Evolutionary conservation across 352 stramenopile species (phyloP).

Genomic region (Globisporangium heterothallicum): DNA sequence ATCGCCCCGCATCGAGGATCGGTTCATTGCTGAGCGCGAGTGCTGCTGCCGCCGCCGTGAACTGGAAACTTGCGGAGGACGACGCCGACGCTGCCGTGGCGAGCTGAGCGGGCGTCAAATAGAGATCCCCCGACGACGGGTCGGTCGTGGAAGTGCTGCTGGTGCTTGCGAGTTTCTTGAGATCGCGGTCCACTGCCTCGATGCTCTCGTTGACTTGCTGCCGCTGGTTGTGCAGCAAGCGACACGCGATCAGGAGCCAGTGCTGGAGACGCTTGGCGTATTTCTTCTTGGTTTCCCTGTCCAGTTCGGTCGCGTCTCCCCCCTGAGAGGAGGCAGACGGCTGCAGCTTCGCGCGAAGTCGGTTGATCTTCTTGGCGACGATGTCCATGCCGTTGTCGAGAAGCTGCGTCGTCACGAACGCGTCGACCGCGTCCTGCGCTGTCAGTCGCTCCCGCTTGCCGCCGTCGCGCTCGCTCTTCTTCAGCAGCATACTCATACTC

Average conservation of each 20-base stretch:
- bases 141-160: background rate
- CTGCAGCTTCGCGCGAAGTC: constrained; percentile 51
- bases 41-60: constrained; percentile 11
- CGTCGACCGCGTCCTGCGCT: constrained; percentile 51
- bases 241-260: constrained; percentile 49
- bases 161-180: constrained; percentile 28
- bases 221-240: constrained; percentile 50
- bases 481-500: background rate
- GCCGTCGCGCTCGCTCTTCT: background rate
- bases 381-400: constrained; percentile 79
- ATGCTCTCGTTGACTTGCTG: constrained; percentile 46
- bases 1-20: constrained; percentile 38
- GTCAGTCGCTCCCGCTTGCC: constrained; percentile 15
- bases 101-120: constrained; percentile 6
- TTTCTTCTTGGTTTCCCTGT: constrained; percentile 23
- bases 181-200: constrained; percentile 44
- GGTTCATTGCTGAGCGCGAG: constrained; percentile 27
- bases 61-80: constrained; percentile 13
- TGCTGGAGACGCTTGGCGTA: constrained; percentile 59
- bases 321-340: constrained; percentile 7
- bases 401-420: constrained; percentile 70
- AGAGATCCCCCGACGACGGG: background rate
- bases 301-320: constrained; percentile 9
- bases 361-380: constrained; percentile 58
- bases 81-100: constrained; percentile 2